Evolutionary conservation across 148 eudicot genomes (phyloP).

Genomic region (Rhododendron ferrugineum): DNA sequence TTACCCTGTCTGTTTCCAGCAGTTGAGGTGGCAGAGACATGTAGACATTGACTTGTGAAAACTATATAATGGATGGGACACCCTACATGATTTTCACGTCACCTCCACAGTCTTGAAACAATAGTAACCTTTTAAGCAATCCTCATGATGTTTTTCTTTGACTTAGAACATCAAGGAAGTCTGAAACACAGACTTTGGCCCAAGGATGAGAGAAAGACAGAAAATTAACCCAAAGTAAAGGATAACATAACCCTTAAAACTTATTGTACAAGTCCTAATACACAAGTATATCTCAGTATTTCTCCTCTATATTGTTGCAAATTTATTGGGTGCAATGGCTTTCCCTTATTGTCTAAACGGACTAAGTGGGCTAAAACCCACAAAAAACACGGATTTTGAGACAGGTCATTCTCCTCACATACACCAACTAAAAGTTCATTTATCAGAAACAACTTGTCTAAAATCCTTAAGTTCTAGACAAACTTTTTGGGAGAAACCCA

Average conservation of each 20-base stretch:
- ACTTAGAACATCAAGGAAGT: background rate
- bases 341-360: no score
- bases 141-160: background rate
- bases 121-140: conserved; percentile 3
- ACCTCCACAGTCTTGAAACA: background rate
- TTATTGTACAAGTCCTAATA: background rate
- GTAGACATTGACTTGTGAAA: conserved; percentile 16
- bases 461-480: background rate
- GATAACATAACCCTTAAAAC: background rate
- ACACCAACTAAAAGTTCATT: background rate
- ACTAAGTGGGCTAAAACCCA: no score
- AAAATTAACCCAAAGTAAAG: background rate
- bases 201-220: background rate
- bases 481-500: no score
- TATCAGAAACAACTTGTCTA: background rate
- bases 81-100: conserved; percentile 6
- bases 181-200: background rate
- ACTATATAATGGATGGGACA: conserved; percentile 26
- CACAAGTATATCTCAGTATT: background rate
- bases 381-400: no score
- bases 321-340: background rate
- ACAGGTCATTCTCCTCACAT: no score
- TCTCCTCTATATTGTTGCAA: background rate
- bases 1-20: conserved; percentile 19
- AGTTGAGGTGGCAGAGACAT: conserved; percentile 21